phyloP scores from a whole-genome alignment of 768 basidiomycete genomes.

The Amanita rubescens region DNA sequence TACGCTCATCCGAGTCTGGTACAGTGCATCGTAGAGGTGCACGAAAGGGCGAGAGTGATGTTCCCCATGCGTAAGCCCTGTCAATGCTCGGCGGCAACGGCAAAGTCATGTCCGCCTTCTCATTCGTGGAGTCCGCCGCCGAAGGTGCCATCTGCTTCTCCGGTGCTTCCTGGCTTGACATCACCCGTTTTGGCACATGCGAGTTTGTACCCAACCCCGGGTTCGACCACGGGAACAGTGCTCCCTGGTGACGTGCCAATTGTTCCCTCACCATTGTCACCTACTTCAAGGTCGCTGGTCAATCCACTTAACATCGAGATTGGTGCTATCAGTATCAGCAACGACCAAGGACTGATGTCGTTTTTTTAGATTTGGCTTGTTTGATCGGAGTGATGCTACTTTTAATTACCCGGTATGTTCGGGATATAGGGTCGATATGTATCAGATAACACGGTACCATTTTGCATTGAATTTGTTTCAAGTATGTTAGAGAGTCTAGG shows the following conservation, averaged over 20 bases:
- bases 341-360: conserved; percentile 39
- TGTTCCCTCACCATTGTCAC: conserved; percentile 21
- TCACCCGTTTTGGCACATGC: conserved; percentile 10
- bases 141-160: conserved; percentile 20
- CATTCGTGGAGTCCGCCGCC: conserved; percentile 41
- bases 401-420: conserved; percentile 6
- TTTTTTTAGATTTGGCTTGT: conserved; percentile 33
- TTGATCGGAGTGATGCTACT: conserved; percentile 1
- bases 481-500: neutral
- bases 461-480: neutral
- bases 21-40: conserved; percentile 42
- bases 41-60: conserved; percentile 34
- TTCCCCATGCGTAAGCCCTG: conserved; percentile 39
- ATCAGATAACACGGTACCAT: neutral
- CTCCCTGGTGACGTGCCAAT: conserved; percentile 23
- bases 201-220: conserved; percentile 24
- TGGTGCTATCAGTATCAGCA: conserved; percentile 35
- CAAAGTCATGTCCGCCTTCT: conserved; percentile 30
- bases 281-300: conserved; percentile 32
- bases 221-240: conserved; percentile 12
- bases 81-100: conserved; percentile 25
- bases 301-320: conserved; percentile 43
- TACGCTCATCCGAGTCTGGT: conserved; percentile 33
- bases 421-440: neutral
- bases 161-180: conserved; percentile 31